phyloP scores from a whole-genome alignment of 768 basidiomycete species.

The Artomyces pyxidatus region DNA sequence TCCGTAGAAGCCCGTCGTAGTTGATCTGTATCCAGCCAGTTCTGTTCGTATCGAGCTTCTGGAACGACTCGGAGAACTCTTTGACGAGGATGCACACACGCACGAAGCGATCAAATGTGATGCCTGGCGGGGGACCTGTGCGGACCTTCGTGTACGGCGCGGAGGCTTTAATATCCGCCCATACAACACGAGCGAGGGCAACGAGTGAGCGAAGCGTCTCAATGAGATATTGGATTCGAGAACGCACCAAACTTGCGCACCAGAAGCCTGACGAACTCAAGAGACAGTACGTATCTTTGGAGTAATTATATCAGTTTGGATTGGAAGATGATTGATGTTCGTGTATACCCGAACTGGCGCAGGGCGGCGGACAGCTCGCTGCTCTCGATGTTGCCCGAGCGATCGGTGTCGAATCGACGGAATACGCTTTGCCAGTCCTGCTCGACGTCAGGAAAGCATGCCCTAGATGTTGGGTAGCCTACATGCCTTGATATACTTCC shows the following conservation, averaged over 20 bases:
- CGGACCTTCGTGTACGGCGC: constrained; percentile 18
- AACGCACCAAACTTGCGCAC: constrained; percentile 72
- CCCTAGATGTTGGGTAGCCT: too few species aligned
- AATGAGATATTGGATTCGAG: background rate
- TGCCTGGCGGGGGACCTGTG: constrained; percentile 40
- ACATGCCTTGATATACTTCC: constrained; percentile 85
- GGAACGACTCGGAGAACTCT: constrained; percentile 68
- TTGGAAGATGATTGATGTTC: background rate
- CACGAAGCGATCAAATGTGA: constrained; percentile 82
- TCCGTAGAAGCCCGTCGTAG: constrained; percentile 67
- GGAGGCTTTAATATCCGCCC: constrained; percentile 11
- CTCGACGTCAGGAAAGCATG: too few species aligned
- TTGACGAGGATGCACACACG: constrained; percentile 71
- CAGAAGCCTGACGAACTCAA: constrained; percentile 54
- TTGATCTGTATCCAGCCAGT: constrained; percentile 64
- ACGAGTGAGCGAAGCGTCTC: background rate
- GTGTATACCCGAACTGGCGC: constrained; percentile 55
- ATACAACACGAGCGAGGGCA: background rate
- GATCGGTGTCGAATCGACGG: constrained; percentile 77
- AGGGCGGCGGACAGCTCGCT: constrained; percentile 63
- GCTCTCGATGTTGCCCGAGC: constrained; percentile 70
- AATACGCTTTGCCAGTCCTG: constrained; percentile 86
- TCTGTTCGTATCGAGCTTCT: constrained; percentile 52
- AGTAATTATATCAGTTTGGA: background rate
- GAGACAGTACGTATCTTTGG: constrained; percentile 55